Evolutionary conservation across 164 flowering plant genomes (phyloP), one percentile per base, ranked within the genome.

Genomic region (Aristolochia fimbriata): DNA sequence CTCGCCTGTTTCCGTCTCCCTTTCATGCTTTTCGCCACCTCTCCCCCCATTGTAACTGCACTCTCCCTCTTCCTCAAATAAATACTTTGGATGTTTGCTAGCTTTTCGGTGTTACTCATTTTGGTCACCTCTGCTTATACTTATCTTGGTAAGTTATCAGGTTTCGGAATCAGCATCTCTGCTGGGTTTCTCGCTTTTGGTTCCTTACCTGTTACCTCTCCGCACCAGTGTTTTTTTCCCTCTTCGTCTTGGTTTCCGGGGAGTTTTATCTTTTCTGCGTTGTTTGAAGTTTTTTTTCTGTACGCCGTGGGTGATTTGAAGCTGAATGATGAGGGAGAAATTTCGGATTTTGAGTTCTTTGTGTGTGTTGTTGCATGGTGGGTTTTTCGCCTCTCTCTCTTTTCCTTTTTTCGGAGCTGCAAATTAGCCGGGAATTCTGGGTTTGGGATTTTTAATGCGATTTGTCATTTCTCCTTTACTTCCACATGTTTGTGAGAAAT

Each of bases 1-100:
- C 54, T 33, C 51, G 12, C 54, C 43, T 48, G 62, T 48, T 47
- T 56, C 70, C 57, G 43, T 51, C 67, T 51, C 53, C 65, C 52
- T 37, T 37, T 10, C 43, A 37, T 37, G 43, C 43, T 37, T 37
- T 37, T 37, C 43, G 43, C 43, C 43, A 37, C 43, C 43, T 37
- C 43, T 37, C 43, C 8, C 8, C 43, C 43, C 43, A 37, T 37
- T 37, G 43, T 37, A 37, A 37, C 43, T 3, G 43, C 43, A 37
- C 43, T 37, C 11, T 37, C 12, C 8, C 43, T 27, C 3, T 37
- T 37, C 1, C 43, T 37, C 43, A 37, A 37, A 37, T 37, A 37
- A 37, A 6, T 37, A 37, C 43, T 37, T 37, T n/a, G n/a, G 43
- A 10, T 37, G 4, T 37, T 37, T 37, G 43, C 11, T 37, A 10